These are phyloP conservation scores for Crucihimalaya himalaica DNA, from an alignment of 345 rosid species.

Conservation along the genomic window DNA sequence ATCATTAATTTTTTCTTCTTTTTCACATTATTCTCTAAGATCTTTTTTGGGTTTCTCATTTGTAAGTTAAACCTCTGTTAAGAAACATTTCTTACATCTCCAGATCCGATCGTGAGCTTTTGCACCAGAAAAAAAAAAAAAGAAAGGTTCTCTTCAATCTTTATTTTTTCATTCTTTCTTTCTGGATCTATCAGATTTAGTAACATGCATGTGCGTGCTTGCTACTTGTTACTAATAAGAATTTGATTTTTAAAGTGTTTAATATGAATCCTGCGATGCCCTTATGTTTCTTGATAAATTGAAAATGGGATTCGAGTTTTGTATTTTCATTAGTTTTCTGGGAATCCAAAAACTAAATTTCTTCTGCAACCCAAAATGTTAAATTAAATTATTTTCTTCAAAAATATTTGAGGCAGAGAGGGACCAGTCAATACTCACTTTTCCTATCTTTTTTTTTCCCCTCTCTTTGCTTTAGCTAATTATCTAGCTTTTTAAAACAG, in stretches of 20 bases:
- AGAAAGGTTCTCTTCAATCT: constrained; percentile 23
- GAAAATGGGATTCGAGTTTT: constrained; percentile 15
- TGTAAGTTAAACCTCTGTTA: background rate
- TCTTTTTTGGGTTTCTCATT: constrained; percentile 26
- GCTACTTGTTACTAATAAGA: background rate
- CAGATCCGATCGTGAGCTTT: constrained; percentile 31
- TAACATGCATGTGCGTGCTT: constrained; percentile 23
- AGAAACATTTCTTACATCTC: constrained; percentile 28
- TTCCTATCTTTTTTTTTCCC: background rate
- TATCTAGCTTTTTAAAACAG: constrained; percentile 11
- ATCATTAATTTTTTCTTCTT: constrained; percentile 1
- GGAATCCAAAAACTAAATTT: constrained; percentile 12
- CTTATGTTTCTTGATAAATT: background rate
- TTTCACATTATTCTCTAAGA: background rate
- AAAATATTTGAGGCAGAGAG: constrained; percentile 19
- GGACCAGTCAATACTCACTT: constrained; percentile 25
- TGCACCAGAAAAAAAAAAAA: constrained; percentile 14
- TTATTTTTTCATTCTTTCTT: background rate
- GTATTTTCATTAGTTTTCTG: constrained; percentile 12
- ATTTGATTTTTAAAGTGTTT: background rate
- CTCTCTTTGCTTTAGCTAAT: constrained; percentile 27
- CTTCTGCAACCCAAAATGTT: constrained; percentile 6
- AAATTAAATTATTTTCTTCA: background rate
- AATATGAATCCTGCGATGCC: background rate
- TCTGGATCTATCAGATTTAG: constrained; percentile 3